A percentile compares a stretch with the other conserved stretches of the same genome.
phyloP scores from a whole-genome alignment of 129 eudicot species.

The Flaveria brownii region DNA sequence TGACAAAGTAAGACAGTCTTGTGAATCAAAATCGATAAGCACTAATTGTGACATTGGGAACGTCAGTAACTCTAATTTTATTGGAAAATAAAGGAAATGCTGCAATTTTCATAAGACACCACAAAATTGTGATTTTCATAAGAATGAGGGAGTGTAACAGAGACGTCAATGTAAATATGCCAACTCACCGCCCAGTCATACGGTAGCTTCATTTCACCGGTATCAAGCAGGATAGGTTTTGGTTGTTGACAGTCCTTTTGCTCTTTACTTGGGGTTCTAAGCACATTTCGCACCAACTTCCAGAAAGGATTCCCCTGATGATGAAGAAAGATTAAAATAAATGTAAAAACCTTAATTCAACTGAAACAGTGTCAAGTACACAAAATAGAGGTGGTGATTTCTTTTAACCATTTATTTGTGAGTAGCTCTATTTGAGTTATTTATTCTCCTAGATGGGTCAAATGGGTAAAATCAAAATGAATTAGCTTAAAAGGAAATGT shows the following conservation, averaged over 20 bases:
- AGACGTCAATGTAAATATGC: conserved; percentile 18
- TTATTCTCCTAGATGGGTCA: not conserved
- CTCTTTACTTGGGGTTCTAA: conserved; percentile 71
- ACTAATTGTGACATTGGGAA: not conserved
- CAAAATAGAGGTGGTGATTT: not conserved
- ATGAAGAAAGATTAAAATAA: conserved; percentile 1
- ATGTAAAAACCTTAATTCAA: not conserved
- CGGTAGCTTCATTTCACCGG: conserved; percentile 95
- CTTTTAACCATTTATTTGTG: not conserved
- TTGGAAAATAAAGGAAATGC: not conserved
- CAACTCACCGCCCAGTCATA: conserved; percentile 99
- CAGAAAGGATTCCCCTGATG: conserved; percentile 92
- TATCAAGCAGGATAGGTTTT: conserved; percentile 91
- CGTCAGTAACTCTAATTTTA: not conserved
- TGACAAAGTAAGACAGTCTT: not conserved
- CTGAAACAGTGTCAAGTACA: not conserved
- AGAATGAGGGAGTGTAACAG: not conserved
- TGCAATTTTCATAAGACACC: not conserved
- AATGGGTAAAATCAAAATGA: not conserved
- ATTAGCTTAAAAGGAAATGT: not conserved
- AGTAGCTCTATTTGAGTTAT: not conserved
- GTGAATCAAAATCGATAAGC: not conserved
- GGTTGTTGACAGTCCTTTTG: conserved; percentile 92
- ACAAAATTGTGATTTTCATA: not conserved
- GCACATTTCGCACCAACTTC: conserved; percentile 82